Conservation (phyloP, 2,329 filamentous ascomycete species). For the Esteya vermicola region DNA sequence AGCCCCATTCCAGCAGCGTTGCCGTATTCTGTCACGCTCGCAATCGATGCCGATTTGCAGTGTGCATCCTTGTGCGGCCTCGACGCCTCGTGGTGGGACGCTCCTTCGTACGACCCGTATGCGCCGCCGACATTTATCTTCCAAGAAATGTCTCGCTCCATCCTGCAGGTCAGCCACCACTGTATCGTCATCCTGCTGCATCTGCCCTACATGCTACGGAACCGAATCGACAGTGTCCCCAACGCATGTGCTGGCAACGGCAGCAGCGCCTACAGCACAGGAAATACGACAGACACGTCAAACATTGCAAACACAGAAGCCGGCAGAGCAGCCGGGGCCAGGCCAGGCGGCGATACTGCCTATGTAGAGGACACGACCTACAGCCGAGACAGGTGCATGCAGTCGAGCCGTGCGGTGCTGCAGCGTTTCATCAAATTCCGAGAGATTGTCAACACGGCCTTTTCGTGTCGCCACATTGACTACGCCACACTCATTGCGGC, state of each 20-base stretch:
- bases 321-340: not conserved
- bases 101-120: slow-evolving; percentile 15
- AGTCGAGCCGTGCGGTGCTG: slow-evolving; percentile 36
- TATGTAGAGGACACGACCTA: slow-evolving; percentile 13
- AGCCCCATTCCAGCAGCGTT: slow-evolving; percentile 21
- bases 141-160: slow-evolving; percentile 20
- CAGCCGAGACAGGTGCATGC: slow-evolving; percentile 32
- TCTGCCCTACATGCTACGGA: slow-evolving; percentile 35
- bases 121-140: slow-evolving; percentile 11
- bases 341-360: not conserved
- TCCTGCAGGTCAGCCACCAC: slow-evolving; percentile 36
- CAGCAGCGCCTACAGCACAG: not conserved
- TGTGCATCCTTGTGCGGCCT: slow-evolving; percentile 22
- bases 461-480: slow-evolving; percentile 33
- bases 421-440: slow-evolving; percentile 33
- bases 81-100: slow-evolving; percentile 33
- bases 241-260: too few relatives aligned
- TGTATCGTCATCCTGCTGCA: slow-evolving; percentile 37
- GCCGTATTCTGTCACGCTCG: slow-evolving; percentile 24
- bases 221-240: slow-evolving; percentile 12
- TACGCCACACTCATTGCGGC: slow-evolving; percentile 36
- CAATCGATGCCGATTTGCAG: slow-evolving; percentile 33
- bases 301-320: too few relatives aligned
- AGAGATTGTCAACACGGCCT: slow-evolving; percentile 19
- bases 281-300: not conserved